phyloP scores from a whole-genome alignment of 495 filamentous ascomycete species.

The Aspergillus haitiensis region DNA sequence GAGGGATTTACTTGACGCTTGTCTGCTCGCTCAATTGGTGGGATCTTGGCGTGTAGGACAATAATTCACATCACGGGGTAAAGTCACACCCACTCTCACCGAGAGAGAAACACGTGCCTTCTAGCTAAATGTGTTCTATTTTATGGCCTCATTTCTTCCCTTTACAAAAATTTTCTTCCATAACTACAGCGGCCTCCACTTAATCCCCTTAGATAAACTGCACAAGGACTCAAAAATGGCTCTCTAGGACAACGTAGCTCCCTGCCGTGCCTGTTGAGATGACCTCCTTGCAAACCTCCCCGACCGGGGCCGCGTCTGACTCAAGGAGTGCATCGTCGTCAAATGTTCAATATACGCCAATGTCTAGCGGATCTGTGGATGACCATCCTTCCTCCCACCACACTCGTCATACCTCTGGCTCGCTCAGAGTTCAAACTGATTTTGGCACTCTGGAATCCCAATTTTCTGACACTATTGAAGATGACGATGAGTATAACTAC shows the following conservation, averaged over 20 bases:
- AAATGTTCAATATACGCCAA: conserved; percentile 37
- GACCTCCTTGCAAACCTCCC: conserved; percentile 29
- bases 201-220: neutral
- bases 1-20: neutral
- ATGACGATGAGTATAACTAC: conserved; percentile 36
- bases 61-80: conserved; percentile 6
- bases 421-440: conserved; percentile 40
- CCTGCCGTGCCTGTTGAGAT: conserved; percentile 19
- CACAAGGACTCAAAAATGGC: conserved; percentile 2
- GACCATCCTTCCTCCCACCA: conserved; percentile 25
- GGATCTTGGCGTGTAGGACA: neutral
- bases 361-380: conserved; percentile 37
- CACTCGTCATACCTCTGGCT: conserved; percentile 23
- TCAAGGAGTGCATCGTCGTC: conserved; percentile 34
- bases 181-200: neutral
- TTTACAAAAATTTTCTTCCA: neutral
- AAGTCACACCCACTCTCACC: conserved; percentile 7
- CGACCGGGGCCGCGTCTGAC: conserved; percentile 28
- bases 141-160: conserved; percentile 1
- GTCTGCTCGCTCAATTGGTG: neutral
- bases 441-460: conserved; percentile 25
- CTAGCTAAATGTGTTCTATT: neutral
- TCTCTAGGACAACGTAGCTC: conserved; percentile 1
- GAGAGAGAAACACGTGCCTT: conserved; percentile 6
- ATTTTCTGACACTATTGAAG: conserved; percentile 12